Conservation (phyloP, 73 alveolate species). For the Stentor roeselii region DNA sequence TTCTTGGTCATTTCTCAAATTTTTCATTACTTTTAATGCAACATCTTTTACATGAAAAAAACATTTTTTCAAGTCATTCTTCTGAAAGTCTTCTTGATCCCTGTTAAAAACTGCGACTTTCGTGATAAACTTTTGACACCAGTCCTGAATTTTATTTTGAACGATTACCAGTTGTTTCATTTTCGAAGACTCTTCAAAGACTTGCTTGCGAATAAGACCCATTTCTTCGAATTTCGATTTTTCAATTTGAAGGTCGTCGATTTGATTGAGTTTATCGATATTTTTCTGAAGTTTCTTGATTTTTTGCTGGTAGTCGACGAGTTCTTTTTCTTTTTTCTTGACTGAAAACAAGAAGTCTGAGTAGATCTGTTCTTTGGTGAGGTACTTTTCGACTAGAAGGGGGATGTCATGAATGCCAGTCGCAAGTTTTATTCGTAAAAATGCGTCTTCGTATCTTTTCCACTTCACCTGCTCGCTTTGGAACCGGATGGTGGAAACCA, state of each 20-base stretch:
- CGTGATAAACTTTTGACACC: background rate
- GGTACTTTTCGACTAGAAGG: background rate
- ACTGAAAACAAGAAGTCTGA: background rate
- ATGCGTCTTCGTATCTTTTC: slow-evolving; percentile 16
- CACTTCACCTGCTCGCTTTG: slow-evolving; percentile 10
- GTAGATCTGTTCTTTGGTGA: background rate
- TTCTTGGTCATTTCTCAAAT: background rate
- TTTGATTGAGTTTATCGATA: background rate
- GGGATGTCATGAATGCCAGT: slow-evolving; percentile 1
- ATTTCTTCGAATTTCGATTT: background rate
- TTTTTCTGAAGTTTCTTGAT: background rate
- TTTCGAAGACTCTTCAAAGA: background rate
- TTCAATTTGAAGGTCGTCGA: background rate
- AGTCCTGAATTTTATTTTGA: background rate
- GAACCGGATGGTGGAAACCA: background rate
- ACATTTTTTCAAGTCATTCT: background rate
- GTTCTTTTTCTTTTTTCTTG: slow-evolving; percentile 13
- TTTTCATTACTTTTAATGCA: too few species aligned
- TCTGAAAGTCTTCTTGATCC: background rate
- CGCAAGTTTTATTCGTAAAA: background rate
- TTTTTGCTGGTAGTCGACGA: background rate
- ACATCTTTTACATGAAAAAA: too few species aligned
- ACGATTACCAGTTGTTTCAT: background rate
- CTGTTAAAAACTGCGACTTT: background rate
- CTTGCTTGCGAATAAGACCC: background rate